phyloP scores from a whole-genome alignment of 169 alveolate genomes.

The Cryptosporidium ryanae region DNA sequence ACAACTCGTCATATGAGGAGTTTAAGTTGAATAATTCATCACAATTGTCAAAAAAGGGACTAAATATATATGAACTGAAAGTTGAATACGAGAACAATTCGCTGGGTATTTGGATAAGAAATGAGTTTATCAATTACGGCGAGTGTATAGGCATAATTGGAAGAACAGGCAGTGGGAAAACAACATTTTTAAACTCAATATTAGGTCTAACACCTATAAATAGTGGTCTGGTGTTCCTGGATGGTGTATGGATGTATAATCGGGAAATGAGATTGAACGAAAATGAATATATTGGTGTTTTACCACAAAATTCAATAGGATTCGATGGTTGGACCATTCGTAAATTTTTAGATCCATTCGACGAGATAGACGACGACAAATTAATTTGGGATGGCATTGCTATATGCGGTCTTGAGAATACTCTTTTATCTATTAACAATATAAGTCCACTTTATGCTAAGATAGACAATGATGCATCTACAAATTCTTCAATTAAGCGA shows the following conservation, averaged over 20 bases:
- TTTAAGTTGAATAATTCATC: neutral
- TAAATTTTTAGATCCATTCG: slow-evolving; percentile 77
- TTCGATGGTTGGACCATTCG: slow-evolving; percentile 79
- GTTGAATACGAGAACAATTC: slow-evolving; percentile 50
- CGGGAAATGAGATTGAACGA: slow-evolving; percentile 41
- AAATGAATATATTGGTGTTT: slow-evolving; percentile 76
- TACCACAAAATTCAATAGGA: slow-evolving; percentile 79
- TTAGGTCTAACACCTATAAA: slow-evolving; percentile 45
- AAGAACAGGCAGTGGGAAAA: slow-evolving; percentile 66
- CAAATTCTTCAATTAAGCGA: neutral
- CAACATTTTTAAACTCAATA: slow-evolving; percentile 52
- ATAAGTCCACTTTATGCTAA: slow-evolving; percentile 13
- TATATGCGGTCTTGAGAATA: slow-evolving; percentile 36
- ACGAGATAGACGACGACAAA: slow-evolving; percentile 64
- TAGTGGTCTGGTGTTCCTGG: slow-evolving; percentile 4
- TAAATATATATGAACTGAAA: slow-evolving; percentile 19
- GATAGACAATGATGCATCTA: neutral
- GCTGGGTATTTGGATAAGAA: slow-evolving; percentile 39
- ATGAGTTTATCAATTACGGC: slow-evolving; percentile 36
- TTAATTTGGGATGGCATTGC: slow-evolving; percentile 66
- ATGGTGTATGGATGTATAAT: slow-evolving; percentile 30
- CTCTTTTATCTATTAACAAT: neutral
- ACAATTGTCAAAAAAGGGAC: neutral
- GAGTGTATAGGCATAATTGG: slow-evolving; percentile 71
- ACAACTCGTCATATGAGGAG: neutral